phyloP scores from a whole-genome alignment of 73 alveolate genomes.

The Breviolum minutum region DNA sequence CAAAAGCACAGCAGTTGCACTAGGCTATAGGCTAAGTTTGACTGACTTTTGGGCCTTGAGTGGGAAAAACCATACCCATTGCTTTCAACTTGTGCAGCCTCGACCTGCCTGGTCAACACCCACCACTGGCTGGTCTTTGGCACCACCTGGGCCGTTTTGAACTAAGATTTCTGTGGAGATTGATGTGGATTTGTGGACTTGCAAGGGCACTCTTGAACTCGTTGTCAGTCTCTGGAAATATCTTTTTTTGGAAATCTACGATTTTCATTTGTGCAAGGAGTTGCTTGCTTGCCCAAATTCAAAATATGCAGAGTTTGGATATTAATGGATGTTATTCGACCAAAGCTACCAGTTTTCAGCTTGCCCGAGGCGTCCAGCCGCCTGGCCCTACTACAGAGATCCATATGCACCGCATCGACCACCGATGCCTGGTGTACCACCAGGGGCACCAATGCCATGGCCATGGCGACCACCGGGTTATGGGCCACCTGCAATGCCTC shows the following conservation, averaged over 20 bases:
- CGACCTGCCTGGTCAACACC: constrained; percentile 77
- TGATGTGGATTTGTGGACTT: background rate
- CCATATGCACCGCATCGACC: constrained; percentile 50
- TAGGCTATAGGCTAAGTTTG: background rate
- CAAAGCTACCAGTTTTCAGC: background rate
- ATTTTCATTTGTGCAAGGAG: no score
- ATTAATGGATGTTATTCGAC: background rate
- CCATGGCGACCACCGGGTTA: constrained; percentile 48
- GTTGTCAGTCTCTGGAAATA: background rate
- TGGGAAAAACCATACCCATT: background rate
- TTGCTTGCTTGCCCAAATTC: no score
- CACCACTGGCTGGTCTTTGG: constrained; percentile 46
- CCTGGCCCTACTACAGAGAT: constrained; percentile 32
- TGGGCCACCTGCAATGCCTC: background rate
- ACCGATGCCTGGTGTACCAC: constrained; percentile 28
- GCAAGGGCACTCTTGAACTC: background rate
- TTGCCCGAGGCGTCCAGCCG: constrained; percentile 27
- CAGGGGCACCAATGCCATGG: constrained; percentile 51
- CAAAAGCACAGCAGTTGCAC: background rate
- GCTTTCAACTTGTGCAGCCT: background rate
- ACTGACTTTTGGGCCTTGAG: background rate
- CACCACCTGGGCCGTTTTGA: constrained; percentile 9
- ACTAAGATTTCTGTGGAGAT: background rate
- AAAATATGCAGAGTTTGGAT: no score
- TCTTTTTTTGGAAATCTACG: no score